phyloP scores from a whole-genome alignment of 2,329 filamentous ascomycete species.

The Kalmusia sp. region DNA sequence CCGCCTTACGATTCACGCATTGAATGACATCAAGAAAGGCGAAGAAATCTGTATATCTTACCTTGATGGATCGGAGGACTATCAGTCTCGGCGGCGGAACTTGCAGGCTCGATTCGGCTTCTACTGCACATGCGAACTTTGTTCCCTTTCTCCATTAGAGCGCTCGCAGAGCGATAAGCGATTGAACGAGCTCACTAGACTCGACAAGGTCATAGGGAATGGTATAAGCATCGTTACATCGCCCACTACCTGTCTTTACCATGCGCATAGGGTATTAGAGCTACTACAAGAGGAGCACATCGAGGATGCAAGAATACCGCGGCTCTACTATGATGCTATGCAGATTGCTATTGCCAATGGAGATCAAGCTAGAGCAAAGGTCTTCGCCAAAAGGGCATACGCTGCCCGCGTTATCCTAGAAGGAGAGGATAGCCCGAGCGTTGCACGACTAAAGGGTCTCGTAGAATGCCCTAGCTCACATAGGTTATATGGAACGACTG shows the following conservation, averaged over 20 bases:
- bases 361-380: conserved; percentile 38
- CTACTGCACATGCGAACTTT: conserved; percentile 44
- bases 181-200: conserved; percentile 25
- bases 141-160: conserved; percentile 42
- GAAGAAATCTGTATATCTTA: conserved; percentile 50
- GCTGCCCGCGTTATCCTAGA: conserved; percentile 9
- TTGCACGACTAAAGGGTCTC: conserved; percentile 17
- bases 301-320: conserved; percentile 24
- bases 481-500: conserved; percentile 23
- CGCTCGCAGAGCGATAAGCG: conserved; percentile 41
- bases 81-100: conserved; percentile 26
- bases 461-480: conserved; percentile 18
- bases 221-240: conserved; percentile 16
- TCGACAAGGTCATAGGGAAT: conserved; percentile 31
- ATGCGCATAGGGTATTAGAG: conserved; percentile 31
- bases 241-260: conserved; percentile 19
- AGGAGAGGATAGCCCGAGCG: conserved; percentile 28
- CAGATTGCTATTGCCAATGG: conserved; percentile 37
- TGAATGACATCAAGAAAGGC: conserved; percentile 42
- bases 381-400: conserved; percentile 33
- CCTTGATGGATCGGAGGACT: conserved; percentile 25
- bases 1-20: conserved; percentile 40
- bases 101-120: conserved; percentile 43
- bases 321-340: conserved; percentile 33
- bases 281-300: conserved; percentile 34